phyloP scores from a whole-genome alignment of 805 yeast species.

The Ogataea zsoltii region DNA sequence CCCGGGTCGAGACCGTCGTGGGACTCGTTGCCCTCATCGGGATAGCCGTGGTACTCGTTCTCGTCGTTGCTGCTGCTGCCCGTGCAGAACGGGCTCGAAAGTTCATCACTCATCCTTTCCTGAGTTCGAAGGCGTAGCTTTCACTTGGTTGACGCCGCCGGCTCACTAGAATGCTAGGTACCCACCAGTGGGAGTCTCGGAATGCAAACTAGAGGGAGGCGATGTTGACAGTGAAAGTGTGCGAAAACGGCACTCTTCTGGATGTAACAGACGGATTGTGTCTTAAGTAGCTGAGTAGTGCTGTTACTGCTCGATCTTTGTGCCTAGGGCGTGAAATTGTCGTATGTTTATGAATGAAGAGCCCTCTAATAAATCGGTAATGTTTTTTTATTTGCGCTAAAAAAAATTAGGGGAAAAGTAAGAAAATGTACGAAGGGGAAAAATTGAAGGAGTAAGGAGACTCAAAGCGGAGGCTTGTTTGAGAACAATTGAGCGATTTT shows the following conservation, averaged over 20 bases:
- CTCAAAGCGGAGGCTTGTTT: no score
- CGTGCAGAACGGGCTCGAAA: constrained; percentile 1
- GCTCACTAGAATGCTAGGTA: no score
- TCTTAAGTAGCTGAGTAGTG: not conserved
- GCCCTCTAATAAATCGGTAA: not conserved
- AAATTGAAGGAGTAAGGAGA: not conserved
- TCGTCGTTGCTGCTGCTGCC: not conserved
- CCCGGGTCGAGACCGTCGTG: constrained; percentile 7
- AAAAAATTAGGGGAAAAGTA: not conserved
- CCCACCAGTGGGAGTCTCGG: no score
- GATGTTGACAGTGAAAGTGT: no score
- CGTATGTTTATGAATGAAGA: not conserved
- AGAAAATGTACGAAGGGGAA: not conserved
- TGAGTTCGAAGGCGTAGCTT: no score
- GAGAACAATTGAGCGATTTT: no score
- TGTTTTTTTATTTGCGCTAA: not conserved
- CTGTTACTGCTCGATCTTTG: not conserved
- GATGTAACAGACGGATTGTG: not conserved
- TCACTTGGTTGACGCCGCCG: no score
- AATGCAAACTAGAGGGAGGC: no score
- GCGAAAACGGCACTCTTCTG: no score
- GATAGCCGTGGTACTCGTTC: not conserved
- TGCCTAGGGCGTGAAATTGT: not conserved
- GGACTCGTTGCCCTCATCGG: not conserved
- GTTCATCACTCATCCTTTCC: not conserved